Base-by-base conservation (phyloP, 2,329 filamentous ascomycete species). In the Neofusicoccum umdonicola region DNA sequence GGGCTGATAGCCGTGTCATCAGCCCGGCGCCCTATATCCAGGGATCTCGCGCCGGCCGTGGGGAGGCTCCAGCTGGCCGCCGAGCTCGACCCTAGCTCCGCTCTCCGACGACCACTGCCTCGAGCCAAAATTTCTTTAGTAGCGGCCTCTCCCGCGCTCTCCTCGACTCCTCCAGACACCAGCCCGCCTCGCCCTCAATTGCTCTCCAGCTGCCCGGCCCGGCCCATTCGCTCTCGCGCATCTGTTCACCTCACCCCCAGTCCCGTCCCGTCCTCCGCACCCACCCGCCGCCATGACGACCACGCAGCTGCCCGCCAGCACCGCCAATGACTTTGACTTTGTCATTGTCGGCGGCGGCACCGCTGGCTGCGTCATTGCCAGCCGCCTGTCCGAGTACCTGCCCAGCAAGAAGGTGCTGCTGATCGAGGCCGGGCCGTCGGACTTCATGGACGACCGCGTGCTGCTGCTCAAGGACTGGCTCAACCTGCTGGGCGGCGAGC, bases 391-490 rank as follows among this genome's bases (percentile, higher is more conserved):
- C 37, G 87, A 92, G 77, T 95, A 96, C 76, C 84, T 96, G 48
- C 93, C 93, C 57, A 84, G 91, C 77, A 93, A 91, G 81, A 89
- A 86, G 69, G 86, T 94, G 65, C 86, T 97, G 65, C 78, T 96
- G 72, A 90, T 97, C 76, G 93, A 97, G 82, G 93, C 89, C 69
- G 93, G 93, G 51, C 93, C 93, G 63, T 94, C 90, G 75, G 93
- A 96, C 78, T 95, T 89, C 79, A 90, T 90, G 82, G 90, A 96
- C 77, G 90, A 95, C 77, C 87, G 91, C 64, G 93, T 96, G 51
- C 85, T 96, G 58, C 88, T 94, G 71, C 85, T 96, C 70, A 92
- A 92, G 74, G 88, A 96, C 79, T 96, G 93, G 93, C 83, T 96
- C 68, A 87, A 85, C 68, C 83, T 97, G 58, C 87, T 97, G 34